Percentiles rank a stretch among this genome's conserved stretches.
phyloP scores from a whole-genome alignment of 2,329 filamentous ascomycete species.

The Fusarium caatingaense region DNA sequence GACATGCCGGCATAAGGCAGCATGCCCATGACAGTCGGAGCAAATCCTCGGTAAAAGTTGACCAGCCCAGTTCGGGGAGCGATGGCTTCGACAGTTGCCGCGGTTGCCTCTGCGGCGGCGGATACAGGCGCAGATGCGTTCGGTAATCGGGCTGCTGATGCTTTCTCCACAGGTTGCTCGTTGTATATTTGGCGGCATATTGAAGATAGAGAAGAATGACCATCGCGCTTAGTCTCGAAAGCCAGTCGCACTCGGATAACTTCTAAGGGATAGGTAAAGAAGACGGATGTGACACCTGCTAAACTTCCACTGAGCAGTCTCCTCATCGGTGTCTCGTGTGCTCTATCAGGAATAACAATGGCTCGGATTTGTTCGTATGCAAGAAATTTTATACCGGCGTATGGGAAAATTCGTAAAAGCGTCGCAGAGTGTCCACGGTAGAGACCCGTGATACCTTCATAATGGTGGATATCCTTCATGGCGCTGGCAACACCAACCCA shows the following conservation, averaged over 20 bases:
- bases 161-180: conserved; percentile 67
- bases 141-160: conserved; percentile 46
- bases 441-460: conserved; percentile 79
- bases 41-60: conserved; percentile 97
- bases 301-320: conserved; percentile 79
- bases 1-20: conserved; percentile 95
- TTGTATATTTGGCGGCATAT: conserved; percentile 90
- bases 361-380: conserved; percentile 96
- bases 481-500: conserved; percentile 87
- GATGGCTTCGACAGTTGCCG: conserved; percentile 57
- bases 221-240: conserved; percentile 87
- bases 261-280: conserved; percentile 96
- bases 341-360: conserved; percentile 74
- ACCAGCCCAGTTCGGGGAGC: conserved; percentile 74
- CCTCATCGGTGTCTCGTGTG: conserved; percentile 83
- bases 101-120: conserved; percentile 56
- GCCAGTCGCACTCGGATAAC: conserved; percentile 91
- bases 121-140: conserved; percentile 47
- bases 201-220: conserved; percentile 74
- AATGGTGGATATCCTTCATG: conserved; percentile 82
- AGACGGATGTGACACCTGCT: conserved; percentile 89
- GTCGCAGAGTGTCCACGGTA: conserved; percentile 97
- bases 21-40: conserved; percentile 92
- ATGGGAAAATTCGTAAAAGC: conserved; percentile 93
- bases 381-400: conserved; percentile 97